Base-by-base conservation (phyloP, 2,329 filamentous ascomycete genomes). In the Ascochyta koolunga region DNA sequence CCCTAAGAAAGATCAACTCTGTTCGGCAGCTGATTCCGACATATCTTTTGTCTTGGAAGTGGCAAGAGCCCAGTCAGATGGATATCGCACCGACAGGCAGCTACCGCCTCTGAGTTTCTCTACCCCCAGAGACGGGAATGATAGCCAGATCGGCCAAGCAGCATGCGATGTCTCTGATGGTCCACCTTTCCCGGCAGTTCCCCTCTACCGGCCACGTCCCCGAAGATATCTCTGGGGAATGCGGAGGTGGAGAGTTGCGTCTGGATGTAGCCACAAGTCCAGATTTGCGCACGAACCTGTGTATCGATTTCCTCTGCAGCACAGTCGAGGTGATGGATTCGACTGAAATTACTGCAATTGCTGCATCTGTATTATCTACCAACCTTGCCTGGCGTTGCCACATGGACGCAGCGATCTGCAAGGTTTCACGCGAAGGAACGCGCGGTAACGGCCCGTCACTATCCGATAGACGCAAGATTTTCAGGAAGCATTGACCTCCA, bases 11-110 rank as follows among this genome's bases (percentile, higher is more conserved):
- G 7, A 32, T 13, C 11, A 5, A 46, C 43, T 38, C 24, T 13
- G 35, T 38, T 22, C 43, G 43, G 43, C 31, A 46, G 35, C 25
- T 9, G 43, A 31, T 38, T 38, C 43, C 43, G 43, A 46, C 16
- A 16, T n/a, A 24, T 5, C 21, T 6, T 29, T 29, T 5, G 4
- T 31, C n/a, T 31, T 16, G 39, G 25, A 21, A 29, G 27, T 10
- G 7, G 8, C 11, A 4, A 4, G 10, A 24, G 36, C 21, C 36
- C 36, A 27, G 27, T 8, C 25, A 33, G 13, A 21, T 16, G 11
- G 18, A 11, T 9, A 32, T 43, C 27, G 27, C 25, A 19, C 27
- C 25, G n/a, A n/a, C 2, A 32, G 13, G 6, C 10, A 8, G 18
- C 18, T 5, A 9, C 27, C n/a, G 3, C 40, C 27, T 18, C 40